A percentile compares a stretch with the other conserved stretches of the same genome.
Conservation (phyloP, 768 basidiomycete genomes). For the Calocera viscosa region DNA sequence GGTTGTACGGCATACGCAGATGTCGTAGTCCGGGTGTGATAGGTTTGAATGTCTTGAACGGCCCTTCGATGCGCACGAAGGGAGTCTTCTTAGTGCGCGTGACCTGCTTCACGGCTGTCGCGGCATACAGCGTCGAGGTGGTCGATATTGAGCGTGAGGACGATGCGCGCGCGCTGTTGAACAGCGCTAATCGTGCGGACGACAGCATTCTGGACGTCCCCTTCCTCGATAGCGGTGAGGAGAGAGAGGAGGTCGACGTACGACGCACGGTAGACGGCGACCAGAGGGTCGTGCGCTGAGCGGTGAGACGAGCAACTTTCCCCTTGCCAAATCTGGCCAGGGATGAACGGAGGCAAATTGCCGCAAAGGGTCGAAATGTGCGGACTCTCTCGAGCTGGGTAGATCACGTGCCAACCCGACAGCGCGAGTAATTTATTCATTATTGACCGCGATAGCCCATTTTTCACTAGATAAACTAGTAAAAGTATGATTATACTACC, state of each 20-base stretch:
- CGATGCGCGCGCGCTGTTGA: not conserved
- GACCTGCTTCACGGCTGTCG: not conserved
- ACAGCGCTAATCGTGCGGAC: not conserved
- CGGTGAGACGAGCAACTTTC: not conserved
- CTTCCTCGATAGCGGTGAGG: not conserved
- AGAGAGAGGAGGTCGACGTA: not conserved
- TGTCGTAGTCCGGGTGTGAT: slow-evolving; percentile 78
- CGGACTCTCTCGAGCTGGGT: not conserved
- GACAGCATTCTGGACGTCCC: not conserved
- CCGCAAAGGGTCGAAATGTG: not conserved
- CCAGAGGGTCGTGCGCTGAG: not conserved
- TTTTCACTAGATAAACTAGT: no score
- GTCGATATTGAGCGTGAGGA: not conserved
- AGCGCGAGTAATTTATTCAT: no score
- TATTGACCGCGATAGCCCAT: no score
- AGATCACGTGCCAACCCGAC: no score
- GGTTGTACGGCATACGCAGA: slow-evolving; percentile 65
- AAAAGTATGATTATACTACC: no score
- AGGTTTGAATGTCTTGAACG: slow-evolving; percentile 86
- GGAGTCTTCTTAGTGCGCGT: not conserved
- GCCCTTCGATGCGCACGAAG: slow-evolving; percentile 12
- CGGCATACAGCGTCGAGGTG: not conserved
- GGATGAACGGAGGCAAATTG: not conserved
- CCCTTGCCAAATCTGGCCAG: not conserved
- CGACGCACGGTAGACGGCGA: not conserved